These are phyloP conservation scores for Leccinum arenicola DNA, from an alignment of 768 basidiomycete species.

Conservation along the genomic window DNA sequence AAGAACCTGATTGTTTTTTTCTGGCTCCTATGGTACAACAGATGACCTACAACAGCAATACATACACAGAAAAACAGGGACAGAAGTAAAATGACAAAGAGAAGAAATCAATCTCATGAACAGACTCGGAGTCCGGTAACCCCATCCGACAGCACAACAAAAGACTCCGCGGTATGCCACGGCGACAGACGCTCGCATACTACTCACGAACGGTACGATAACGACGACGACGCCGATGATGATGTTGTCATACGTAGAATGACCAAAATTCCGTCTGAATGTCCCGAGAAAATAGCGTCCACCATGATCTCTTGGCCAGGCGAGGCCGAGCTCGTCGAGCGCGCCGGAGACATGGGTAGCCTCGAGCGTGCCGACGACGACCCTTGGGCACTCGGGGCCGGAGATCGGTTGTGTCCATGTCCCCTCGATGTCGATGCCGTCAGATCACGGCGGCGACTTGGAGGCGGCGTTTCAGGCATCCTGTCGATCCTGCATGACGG, in stretches of 20 bases:
- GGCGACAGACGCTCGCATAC: neutral
- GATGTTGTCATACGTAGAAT: conserved; percentile 56
- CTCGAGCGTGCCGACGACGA: conserved; percentile 12
- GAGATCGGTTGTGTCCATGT: conserved; percentile 10
- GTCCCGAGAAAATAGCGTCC: conserved; percentile 82
- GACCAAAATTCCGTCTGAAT: conserved; percentile 82
- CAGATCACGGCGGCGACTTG: conserved; percentile 32
- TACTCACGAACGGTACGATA: neutral
- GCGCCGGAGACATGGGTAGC: neutral
- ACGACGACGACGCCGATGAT: neutral
- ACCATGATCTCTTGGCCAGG: conserved; percentile 46
- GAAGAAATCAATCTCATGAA: neutral
- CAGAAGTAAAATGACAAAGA: neutral
- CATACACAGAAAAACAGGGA: neutral
- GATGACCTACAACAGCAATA: neutral
- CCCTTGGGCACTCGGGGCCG: neutral
- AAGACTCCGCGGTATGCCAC: neutral
- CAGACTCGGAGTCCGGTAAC: neutral
- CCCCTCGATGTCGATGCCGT: conserved; percentile 14
- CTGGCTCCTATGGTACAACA: conserved; percentile 1
- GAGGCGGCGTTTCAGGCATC: conserved; percentile 24
- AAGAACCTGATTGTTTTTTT: neutral
- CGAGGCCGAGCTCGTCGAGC: neutral
- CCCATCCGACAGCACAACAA: neutral
- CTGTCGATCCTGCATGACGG: conserved; percentile 22